These are phyloP conservation scores for Kingdonia uniflora DNA, from an alignment of 164 flowering plant species.

Conservation along the genomic window DNA sequence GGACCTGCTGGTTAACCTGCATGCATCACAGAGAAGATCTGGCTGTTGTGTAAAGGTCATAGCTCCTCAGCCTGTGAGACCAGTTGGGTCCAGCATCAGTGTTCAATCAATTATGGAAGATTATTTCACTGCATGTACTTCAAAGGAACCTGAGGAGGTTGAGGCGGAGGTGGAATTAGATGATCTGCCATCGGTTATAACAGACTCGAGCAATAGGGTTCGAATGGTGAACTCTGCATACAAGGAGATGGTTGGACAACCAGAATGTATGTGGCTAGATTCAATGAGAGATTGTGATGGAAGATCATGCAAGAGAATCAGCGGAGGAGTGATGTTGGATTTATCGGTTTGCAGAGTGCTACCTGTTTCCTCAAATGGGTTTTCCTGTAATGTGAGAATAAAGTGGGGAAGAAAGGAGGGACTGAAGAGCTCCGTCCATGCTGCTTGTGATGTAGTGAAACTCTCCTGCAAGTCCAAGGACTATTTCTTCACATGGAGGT, in stretches of 20 bases:
- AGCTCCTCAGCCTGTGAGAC: slow-evolving; percentile 63
- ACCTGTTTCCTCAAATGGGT: slow-evolving; percentile 30
- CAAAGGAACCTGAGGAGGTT: slow-evolving; percentile 51
- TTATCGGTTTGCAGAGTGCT: slow-evolving; percentile 21
- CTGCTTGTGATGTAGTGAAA: slow-evolving; percentile 53
- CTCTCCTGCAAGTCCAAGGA: slow-evolving; percentile 56
- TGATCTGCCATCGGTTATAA: slow-evolving; percentile 53
- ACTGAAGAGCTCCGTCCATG: slow-evolving; percentile 29
- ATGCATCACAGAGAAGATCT: slow-evolving; percentile 10
- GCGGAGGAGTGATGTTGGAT: slow-evolving; percentile 62
- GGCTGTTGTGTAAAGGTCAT: slow-evolving; percentile 18
- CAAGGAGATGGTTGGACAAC: slow-evolving; percentile 91
- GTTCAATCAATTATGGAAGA: slow-evolving; percentile 34
- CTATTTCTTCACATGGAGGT: slow-evolving; percentile 76
- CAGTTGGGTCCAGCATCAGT: slow-evolving; percentile 59
- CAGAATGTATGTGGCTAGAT: slow-evolving; percentile 85
- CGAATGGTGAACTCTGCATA: slow-evolving; percentile 79
- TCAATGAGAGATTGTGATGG: slow-evolving; percentile 24
- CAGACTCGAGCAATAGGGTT: slow-evolving; percentile 74
- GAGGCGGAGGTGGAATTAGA: slow-evolving; percentile 71
- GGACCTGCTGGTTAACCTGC: slow-evolving; percentile 36
- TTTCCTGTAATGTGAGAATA: slow-evolving; percentile 65
- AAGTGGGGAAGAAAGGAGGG: slow-evolving; percentile 58
- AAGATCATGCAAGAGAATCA: slow-evolving; percentile 44
- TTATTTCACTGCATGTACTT: background rate